These are phyloP conservation scores for Penicillium italicum DNA, from an alignment of 2,329 filamentous ascomycete genomes.

Conservation along the genomic window DNA sequence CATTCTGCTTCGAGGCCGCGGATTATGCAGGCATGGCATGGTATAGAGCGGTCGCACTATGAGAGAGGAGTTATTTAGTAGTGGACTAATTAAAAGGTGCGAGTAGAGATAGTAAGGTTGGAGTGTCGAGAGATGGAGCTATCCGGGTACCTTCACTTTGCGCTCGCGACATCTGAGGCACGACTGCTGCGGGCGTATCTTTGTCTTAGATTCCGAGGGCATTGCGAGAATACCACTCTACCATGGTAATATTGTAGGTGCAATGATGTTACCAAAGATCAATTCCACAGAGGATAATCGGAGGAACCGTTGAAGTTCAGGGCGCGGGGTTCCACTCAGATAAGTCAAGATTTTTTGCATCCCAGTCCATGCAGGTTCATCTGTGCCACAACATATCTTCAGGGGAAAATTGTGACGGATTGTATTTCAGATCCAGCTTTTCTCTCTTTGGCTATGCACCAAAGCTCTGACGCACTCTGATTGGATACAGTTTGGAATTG, in stretches of 20 bases:
- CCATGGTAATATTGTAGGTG: background rate
- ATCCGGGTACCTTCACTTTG: slow-evolving; percentile 26
- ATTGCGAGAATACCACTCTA: background rate
- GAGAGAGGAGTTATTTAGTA: background rate
- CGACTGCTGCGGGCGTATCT: slow-evolving; percentile 29
- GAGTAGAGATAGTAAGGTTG: background rate
- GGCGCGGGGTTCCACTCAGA: background rate
- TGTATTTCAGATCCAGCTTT: background rate
- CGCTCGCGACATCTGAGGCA: slow-evolving; percentile 30
- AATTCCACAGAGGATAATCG: background rate
- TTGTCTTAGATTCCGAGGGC: slow-evolving; percentile 15
- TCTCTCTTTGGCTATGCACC: background rate
- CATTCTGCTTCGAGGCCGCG: slow-evolving; percentile 30
- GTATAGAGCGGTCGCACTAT: slow-evolving; percentile 30
- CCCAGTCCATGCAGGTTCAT: slow-evolving; percentile 1
- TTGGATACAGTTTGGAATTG: background rate
- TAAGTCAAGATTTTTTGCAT: background rate
- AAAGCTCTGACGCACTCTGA: background rate
- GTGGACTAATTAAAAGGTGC: too few relatives aligned
- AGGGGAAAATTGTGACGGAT: background rate
- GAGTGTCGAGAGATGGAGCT: background rate
- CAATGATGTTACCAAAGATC: background rate
- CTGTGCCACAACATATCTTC: background rate
- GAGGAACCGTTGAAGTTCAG: background rate
- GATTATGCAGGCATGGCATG: slow-evolving; percentile 27